phyloP scores from a whole-genome alignment of 2,329 filamentous ascomycete genomes.

The Trichophyton benhamiae region DNA sequence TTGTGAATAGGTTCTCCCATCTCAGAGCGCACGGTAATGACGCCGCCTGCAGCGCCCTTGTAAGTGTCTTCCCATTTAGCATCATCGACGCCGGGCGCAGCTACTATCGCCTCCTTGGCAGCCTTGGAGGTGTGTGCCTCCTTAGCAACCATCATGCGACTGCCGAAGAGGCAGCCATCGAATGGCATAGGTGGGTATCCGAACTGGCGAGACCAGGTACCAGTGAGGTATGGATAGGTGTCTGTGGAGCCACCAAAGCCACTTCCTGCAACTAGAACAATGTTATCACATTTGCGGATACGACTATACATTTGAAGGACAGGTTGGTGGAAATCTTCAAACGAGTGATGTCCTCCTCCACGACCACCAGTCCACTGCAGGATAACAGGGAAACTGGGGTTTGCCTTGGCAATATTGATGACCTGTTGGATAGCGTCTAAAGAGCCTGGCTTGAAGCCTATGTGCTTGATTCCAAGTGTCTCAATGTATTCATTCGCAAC shows the following conservation, averaged over 20 bases:
- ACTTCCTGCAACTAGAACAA: conserved; percentile 79
- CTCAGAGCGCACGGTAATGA: conserved; percentile 93
- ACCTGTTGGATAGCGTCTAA: conserved; percentile 77
- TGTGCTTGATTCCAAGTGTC: conserved; percentile 84
- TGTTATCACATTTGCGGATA: conserved; percentile 72
- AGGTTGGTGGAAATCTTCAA: conserved; percentile 88
- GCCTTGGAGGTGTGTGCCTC: conserved; percentile 78
- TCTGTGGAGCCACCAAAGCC: conserved; percentile 84
- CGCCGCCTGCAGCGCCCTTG: conserved; percentile 77
- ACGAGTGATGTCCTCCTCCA: conserved; percentile 88
- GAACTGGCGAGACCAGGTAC: conserved; percentile 73
- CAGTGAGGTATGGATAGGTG: conserved; percentile 84
- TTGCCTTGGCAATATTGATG: conserved; percentile 88
- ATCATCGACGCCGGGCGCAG: conserved; percentile 72
- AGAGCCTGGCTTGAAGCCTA: conserved; percentile 87
- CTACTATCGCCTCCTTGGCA: conserved; percentile 81
- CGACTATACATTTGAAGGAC: conserved; percentile 83
- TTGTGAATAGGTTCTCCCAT: conserved; percentile 99
- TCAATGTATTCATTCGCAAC: conserved; percentile 89
- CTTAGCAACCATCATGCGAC: conserved; percentile 89
- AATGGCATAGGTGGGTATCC: conserved; percentile 90
- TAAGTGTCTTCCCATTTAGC: conserved; percentile 84
- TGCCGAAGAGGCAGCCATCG: conserved; percentile 81
- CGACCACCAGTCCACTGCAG: conserved; percentile 92
- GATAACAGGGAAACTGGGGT: conserved; percentile 82